Conservation (phyloP, 2,329 filamentous ascomycete species). For the Nothopassalora personata region DNA sequence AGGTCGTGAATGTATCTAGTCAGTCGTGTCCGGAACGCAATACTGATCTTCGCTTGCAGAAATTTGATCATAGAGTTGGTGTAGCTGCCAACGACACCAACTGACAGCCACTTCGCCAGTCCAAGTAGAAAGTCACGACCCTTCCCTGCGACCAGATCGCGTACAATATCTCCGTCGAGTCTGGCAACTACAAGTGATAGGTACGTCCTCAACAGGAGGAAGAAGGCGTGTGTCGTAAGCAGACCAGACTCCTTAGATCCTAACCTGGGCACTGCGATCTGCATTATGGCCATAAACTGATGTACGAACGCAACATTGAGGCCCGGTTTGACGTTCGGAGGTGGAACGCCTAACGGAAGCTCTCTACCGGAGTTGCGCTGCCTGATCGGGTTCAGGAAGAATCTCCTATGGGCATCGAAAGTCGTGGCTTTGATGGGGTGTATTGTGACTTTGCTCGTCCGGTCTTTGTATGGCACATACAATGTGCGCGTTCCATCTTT, state of each 20-base stretch:
- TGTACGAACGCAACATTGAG: slow-evolving; percentile 94
- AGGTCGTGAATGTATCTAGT: slow-evolving; percentile 96
- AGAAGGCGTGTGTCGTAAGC: slow-evolving; percentile 79
- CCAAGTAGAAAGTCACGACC: slow-evolving; percentile 84
- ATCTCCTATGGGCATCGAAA: slow-evolving; percentile 88
- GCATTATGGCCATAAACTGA: slow-evolving; percentile 91
- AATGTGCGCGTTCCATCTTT: slow-evolving; percentile 95
- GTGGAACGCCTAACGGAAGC: slow-evolving; percentile 56
- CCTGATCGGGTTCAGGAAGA: slow-evolving; percentile 87
- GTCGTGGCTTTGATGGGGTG: slow-evolving; percentile 85
- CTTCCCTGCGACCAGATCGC: slow-evolving; percentile 92
- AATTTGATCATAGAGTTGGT: slow-evolving; percentile 99
- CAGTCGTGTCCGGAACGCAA: slow-evolving; percentile 90
- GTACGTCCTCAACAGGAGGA: slow-evolving; percentile 88
- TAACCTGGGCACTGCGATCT: slow-evolving; percentile 96
- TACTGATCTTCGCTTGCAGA: slow-evolving; percentile 94
- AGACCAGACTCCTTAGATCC: slow-evolving; percentile 92
- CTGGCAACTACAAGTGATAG: slow-evolving; percentile 88
- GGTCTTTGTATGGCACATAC: slow-evolving; percentile 85
- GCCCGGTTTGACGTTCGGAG: slow-evolving; percentile 85
- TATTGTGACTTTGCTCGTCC: slow-evolving; percentile 86
- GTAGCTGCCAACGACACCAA: slow-evolving; percentile 89
- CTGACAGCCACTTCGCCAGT: slow-evolving; percentile 88
- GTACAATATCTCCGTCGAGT: slow-evolving; percentile 90
- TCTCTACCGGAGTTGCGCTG: slow-evolving; percentile 60